Evolutionary conservation across 78 protist species (phyloP).

Genomic region (Dictyostelium discoideum): dicty_2.7 NC_007088.5:4676501-4677000

Average conservation of each 20-base stretch:
- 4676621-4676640: neutral
- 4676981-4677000: neutral
- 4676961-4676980: constrained; percentile 14
- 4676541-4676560: neutral
- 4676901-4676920: neutral
- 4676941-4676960: neutral
- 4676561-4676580: neutral
- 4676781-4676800: neutral
- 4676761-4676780: neutral
- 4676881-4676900: neutral
- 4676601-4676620: neutral
- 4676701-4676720: neutral
- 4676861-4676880: neutral
- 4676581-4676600: neutral
- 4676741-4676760: neutral
- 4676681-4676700: neutral
- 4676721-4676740: neutral
- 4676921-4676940: neutral
- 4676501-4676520: too few relatives aligned
- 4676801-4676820: neutral
- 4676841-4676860: neutral
- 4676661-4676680: neutral
- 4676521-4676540: neutral
- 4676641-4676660: constrained; percentile 1
- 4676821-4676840: neutral